phyloP scores from a whole-genome alignment of 345 rosid genomes.

The Melaleuca quinquenervia region DNA sequence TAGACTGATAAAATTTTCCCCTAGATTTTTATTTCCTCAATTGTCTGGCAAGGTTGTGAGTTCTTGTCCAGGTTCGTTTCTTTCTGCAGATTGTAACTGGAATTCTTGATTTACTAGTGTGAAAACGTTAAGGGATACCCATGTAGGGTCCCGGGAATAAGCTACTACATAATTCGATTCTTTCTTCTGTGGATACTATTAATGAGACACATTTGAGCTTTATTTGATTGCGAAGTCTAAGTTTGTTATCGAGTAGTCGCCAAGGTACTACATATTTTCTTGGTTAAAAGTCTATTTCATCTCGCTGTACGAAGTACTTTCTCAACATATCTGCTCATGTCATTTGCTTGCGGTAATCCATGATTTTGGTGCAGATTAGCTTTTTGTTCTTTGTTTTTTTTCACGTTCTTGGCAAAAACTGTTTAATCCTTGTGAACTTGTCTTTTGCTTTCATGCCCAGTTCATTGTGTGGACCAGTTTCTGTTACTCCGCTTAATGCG shows the following conservation, averaged over 20 bases:
- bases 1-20: constrained; percentile 16
- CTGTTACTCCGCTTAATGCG: neutral
- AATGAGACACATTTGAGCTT: neutral
- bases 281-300: neutral
- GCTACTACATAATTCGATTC: neutral
- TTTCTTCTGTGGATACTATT: neutral
- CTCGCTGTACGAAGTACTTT: neutral
- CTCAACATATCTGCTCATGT: neutral
- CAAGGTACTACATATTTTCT: neutral
- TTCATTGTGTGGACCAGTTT: neutral
- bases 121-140: constrained; percentile 28
- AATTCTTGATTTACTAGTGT: constrained; percentile 35
- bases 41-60: constrained; percentile 24
- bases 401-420: neutral
- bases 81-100: constrained; percentile 33
- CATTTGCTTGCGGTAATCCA: neutral
- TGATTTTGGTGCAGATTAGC: neutral
- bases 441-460: neutral
- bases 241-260: neutral
- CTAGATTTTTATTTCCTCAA: constrained; percentile 1
- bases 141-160: constrained; percentile 24
- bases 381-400: neutral
- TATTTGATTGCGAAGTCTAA: neutral
- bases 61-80: constrained; percentile 36
- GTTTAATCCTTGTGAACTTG: neutral